A percentile compares a stretch with the other conserved stretches of the same genome.
These are phyloP conservation scores for Aspergillus steynii DNA, from an alignment of 495 filamentous ascomycete species.

Conservation along the genomic window DNA sequence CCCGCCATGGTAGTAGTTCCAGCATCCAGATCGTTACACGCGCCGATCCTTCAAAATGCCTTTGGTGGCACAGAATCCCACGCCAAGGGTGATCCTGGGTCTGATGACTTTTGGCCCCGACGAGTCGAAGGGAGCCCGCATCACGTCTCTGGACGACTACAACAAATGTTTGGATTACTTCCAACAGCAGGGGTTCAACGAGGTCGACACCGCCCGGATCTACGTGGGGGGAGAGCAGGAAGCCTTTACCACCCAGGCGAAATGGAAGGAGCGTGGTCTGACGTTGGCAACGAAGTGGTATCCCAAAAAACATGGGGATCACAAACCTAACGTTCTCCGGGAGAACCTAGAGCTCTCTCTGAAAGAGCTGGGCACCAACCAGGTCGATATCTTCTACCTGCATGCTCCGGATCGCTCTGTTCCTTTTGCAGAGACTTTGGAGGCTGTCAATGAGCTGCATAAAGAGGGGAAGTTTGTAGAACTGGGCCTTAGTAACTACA, in stretches of 20 bases:
- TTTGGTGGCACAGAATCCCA: conserved; percentile 51
- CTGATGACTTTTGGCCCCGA: conserved; percentile 62
- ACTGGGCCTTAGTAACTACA: conserved; percentile 81
- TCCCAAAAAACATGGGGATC: conserved; percentile 55
- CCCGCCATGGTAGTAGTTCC: not conserved
- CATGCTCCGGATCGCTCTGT: conserved; percentile 80
- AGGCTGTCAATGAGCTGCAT: conserved; percentile 76
- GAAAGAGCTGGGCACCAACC: conserved; percentile 70
- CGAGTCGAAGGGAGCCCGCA: conserved; percentile 59
- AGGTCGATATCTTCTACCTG: conserved; percentile 85
- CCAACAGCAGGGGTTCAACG: conserved; percentile 71
- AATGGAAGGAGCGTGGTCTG: conserved; percentile 80
- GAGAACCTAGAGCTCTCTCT: conserved; percentile 65
- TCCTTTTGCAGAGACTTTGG: conserved; percentile 78
- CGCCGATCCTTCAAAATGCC: conserved; percentile 41
- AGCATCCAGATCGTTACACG: not conserved
- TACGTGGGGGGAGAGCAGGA: conserved; percentile 80
- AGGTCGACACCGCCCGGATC: conserved; percentile 75
- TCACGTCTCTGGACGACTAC: conserved; percentile 68
- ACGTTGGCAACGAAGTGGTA: conserved; percentile 85
- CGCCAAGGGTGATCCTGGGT: conserved; percentile 58
- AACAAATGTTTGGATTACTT: conserved; percentile 66
- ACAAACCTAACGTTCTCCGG: conserved; percentile 61
- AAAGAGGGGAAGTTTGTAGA: conserved; percentile 85
- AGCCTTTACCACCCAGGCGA: conserved; percentile 71